Evolutionary conservation across 352 stramenopile species (phyloP).

Genomic region (Pythium dissimile): DNA sequence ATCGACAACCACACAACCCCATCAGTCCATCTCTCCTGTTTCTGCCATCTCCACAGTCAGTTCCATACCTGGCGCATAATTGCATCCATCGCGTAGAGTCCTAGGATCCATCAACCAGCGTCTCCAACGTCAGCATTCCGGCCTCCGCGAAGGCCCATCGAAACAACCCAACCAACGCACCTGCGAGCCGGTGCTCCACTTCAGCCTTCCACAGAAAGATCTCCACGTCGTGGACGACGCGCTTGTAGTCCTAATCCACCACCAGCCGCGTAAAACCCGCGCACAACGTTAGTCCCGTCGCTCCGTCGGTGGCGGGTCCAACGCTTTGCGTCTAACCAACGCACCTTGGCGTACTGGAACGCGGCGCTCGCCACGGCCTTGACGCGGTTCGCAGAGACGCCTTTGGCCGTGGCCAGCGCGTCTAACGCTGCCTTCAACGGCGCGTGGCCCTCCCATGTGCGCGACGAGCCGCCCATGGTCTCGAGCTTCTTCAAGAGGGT

Average conservation of each 20-base stretch:
- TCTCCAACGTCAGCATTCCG: slow-evolving; percentile 2
- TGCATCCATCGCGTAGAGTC: slow-evolving; percentile 78
- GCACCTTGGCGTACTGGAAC: slow-evolving; percentile 72
- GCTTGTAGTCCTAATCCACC: slow-evolving; percentile 79
- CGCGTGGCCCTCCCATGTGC: slow-evolving; percentile 62
- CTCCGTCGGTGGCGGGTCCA: no score
- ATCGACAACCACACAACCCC: not conserved
- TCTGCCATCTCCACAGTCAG: no score
- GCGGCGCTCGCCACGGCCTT: slow-evolving; percentile 64
- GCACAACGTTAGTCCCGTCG: no score
- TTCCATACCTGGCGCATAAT: slow-evolving; percentile 67
- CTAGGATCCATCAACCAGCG: slow-evolving; percentile 22
- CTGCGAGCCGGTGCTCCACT: slow-evolving; percentile 74
- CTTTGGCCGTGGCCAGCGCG: slow-evolving; percentile 67
- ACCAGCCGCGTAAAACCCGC: no score
- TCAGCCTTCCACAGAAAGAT: slow-evolving; percentile 82
- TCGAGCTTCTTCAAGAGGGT: not conserved
- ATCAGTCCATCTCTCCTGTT: not conserved
- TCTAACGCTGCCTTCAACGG: slow-evolving; percentile 67
- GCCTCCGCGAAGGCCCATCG: not conserved
- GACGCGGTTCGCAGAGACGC: slow-evolving; percentile 75
- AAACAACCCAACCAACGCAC: slow-evolving; percentile 23
- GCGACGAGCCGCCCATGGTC: slow-evolving; percentile 5
- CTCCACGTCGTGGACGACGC: slow-evolving; percentile 84
- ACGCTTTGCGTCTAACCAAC: not conserved